phyloP scores from a whole-genome alignment of 2,329 filamentous ascomycete genomes.

The Hypomyces perniciosus region DNA sequence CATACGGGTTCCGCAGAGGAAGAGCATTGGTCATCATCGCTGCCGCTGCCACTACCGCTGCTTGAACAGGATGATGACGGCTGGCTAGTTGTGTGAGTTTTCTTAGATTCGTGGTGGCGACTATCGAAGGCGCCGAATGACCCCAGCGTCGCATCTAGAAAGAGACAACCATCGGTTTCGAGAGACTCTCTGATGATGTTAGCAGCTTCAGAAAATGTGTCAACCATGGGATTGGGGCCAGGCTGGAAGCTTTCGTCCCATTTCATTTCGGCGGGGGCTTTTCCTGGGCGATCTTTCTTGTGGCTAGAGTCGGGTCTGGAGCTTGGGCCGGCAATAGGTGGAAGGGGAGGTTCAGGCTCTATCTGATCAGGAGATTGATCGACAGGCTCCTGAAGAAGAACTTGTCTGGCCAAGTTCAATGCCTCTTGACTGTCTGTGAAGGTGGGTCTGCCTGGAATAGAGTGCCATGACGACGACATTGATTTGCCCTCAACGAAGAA shows the following conservation, averaged over 20 bases:
- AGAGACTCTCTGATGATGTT: conserved; percentile 37
- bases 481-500: conserved; percentile 22
- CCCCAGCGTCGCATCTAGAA: conserved; percentile 29
- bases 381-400: background rate
- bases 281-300: background rate
- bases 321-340: background rate
- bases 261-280: conserved; percentile 4
- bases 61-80: conserved; percentile 7
- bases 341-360: background rate
- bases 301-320: background rate
- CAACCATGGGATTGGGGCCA: conserved; percentile 8
- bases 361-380: background rate
- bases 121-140: conserved; percentile 14
- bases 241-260: conserved; percentile 8
- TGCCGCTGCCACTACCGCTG: conserved; percentile 18
- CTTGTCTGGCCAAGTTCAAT: conserved; percentile 4
- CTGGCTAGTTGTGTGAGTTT: background rate
- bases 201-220: conserved; percentile 29
- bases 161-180: conserved; percentile 32
- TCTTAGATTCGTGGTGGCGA: background rate
- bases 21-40: background rate
- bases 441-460: conserved; percentile 3
- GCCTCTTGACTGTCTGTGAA: conserved; percentile 6
- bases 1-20: conserved; percentile 5
- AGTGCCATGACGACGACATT: conserved; percentile 5